These are phyloP conservation scores for Clarireedia monteithiana DNA, from an alignment of 2,329 filamentous ascomycete genomes.

Conservation along the genomic window DNA sequence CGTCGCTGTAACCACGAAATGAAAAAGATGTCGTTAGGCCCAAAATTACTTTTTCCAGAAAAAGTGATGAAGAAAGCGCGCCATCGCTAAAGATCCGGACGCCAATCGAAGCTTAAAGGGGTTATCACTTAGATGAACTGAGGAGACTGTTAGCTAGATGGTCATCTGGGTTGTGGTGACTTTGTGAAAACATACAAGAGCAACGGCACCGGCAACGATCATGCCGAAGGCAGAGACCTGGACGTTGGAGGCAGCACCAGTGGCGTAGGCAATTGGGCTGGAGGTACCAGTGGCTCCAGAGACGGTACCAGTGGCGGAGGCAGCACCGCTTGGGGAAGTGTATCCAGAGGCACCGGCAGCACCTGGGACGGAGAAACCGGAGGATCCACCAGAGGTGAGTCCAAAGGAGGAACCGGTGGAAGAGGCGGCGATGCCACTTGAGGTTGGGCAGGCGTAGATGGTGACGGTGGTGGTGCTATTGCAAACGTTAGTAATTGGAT, in stretches of 20 bases:
- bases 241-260: conserved; percentile 25
- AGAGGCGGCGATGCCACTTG: conserved; percentile 10
- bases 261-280: conserved; percentile 24
- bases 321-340: conserved; percentile 2
- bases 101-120: conserved; percentile 16
- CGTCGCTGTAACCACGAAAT: conserved; percentile 14
- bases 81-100: conserved; percentile 16
- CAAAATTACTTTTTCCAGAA: conserved; percentile 13
- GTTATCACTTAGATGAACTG: conserved; percentile 26
- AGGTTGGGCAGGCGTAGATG: conserved; percentile 21
- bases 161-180: background rate
- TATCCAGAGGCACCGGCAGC: conserved; percentile 15
- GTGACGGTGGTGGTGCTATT: conserved; percentile 22
- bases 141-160: conserved; percentile 12
- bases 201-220: conserved; percentile 29
- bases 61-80: conserved; percentile 8
- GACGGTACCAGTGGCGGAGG: conserved; percentile 19
- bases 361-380: conserved; percentile 9
- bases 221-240: conserved; percentile 26
- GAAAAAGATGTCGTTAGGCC: conserved; percentile 22
- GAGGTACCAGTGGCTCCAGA: conserved; percentile 18
- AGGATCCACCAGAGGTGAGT: conserved; percentile 1
- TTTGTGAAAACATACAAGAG: conserved; percentile 23
- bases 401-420: background rate
- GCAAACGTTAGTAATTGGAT: conserved; percentile 9